Evolutionary conservation across 331 rosid genomes (phyloP).

Genomic region (Spiraea crenata): DNA sequence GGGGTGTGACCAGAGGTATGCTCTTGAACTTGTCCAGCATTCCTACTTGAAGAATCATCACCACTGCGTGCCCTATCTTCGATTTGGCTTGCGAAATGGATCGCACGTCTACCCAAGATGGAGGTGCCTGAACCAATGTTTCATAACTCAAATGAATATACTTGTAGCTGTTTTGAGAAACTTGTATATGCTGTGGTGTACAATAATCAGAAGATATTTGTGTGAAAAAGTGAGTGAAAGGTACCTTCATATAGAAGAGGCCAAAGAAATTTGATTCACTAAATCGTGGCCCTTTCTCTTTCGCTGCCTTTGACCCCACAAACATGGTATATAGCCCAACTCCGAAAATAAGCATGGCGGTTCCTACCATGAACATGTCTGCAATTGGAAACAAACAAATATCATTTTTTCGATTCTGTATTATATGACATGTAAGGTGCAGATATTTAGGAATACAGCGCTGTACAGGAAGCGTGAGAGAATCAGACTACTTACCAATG

Average conservation of each 20-base stretch:
- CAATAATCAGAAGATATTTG: neutral
- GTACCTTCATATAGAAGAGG: constrained; percentile 60
- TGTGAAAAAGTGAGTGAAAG: neutral
- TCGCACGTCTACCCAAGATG: constrained; percentile 60
- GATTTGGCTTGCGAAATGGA: constrained; percentile 65
- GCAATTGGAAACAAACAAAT: constrained; percentile 18
- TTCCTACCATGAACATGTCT: constrained; percentile 89
- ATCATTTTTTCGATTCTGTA: neutral
- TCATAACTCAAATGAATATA: no score
- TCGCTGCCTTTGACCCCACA: constrained; percentile 41
- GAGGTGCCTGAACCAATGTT: constrained; percentile 41
- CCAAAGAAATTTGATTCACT: constrained; percentile 49
- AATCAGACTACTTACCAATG: constrained; percentile 45
- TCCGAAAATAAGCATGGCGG: constrained; percentile 70
- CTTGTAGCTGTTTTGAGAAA: no score
- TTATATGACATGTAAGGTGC: neutral
- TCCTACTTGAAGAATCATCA: constrained; percentile 87
- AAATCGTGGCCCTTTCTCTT: constrained; percentile 26
- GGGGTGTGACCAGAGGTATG: constrained; percentile 53
- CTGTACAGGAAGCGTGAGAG: neutral
- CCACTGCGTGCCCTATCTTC: constrained; percentile 85
- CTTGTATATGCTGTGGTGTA: neutral
- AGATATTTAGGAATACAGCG: neutral
- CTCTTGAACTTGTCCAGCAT: constrained; percentile 70
- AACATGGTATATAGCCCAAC: constrained; percentile 70